Evolutionary conservation across 192 early-diverging fungal genomes (phyloP).

Genomic region (Martensiomyces pterosporus): DNA sequence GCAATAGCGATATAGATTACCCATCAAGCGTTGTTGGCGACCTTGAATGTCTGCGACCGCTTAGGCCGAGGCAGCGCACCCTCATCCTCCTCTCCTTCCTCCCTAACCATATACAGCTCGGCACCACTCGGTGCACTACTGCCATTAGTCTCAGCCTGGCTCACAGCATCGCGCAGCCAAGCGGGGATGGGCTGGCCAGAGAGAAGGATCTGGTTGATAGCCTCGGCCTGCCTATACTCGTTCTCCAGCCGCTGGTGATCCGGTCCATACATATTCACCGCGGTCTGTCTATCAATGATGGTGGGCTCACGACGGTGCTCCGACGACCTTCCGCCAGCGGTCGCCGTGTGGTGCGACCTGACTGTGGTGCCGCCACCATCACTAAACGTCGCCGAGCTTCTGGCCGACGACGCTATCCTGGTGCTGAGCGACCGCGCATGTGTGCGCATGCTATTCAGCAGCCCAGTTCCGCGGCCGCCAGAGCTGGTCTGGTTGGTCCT

Average conservation of each 20-base stretch:
- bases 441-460: constrained; percentile 29
- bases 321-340: neutral
- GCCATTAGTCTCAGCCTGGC: constrained; percentile 17
- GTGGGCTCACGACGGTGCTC: neutral
- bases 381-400: constrained; percentile 1
- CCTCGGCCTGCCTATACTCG: constrained; percentile 49
- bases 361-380: no score
- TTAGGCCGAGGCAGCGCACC: no score
- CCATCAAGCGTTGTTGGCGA: no score
- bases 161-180: constrained; percentile 45
- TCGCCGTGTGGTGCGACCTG: no score
- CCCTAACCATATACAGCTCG: no score
- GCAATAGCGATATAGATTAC: no score
- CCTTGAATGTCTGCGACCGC: no score
- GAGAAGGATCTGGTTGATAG: constrained; percentile 46
- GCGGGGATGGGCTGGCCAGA: constrained; percentile 47
- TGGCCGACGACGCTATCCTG: constrained; percentile 12
- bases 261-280: constrained; percentile 29
- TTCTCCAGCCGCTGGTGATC: constrained; percentile 34
- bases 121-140: no score
- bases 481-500: neutral
- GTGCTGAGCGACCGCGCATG: constrained; percentile 40
- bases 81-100: no score
- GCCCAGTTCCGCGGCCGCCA: constrained; percentile 6
- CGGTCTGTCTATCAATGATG: constrained; percentile 5